Evolutionary conservation across 495 filamentous ascomycete species (phyloP).

Genomic region (Cercophora samala): DNA sequence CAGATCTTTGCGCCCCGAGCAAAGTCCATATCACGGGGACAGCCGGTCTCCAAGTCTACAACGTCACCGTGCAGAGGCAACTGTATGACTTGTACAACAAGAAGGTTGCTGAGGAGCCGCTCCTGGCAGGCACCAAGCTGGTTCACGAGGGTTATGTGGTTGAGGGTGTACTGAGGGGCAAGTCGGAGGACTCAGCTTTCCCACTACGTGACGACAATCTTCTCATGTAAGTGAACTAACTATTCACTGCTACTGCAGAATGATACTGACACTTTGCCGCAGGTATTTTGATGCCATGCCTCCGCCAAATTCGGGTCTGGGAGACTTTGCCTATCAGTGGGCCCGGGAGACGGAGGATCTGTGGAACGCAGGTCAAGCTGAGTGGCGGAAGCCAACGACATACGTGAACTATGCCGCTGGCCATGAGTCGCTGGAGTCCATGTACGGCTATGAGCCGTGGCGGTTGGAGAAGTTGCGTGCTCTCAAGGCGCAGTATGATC

Average conservation of each 20-base stretch:
- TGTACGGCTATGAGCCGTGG: conserved; percentile 52
- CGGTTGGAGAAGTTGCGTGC: conserved; percentile 40
- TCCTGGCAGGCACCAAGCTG: conserved; percentile 39
- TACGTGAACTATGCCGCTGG: conserved; percentile 53
- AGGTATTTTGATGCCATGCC: not conserved
- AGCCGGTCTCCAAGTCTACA: conserved; percentile 28
- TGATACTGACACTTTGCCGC: not conserved
- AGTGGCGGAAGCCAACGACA: not conserved
- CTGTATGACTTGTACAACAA: conserved; percentile 42
- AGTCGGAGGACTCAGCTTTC: conserved; percentile 41
- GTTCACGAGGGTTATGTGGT: conserved; percentile 53
- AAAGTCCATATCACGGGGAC: too few species aligned
- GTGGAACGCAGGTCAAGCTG: not conserved
- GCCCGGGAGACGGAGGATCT: not conserved
- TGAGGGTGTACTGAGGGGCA: conserved; percentile 41
- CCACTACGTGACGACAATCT: conserved; percentile 42
- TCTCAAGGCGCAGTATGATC: conserved; percentile 58
- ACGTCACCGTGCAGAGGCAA: conserved; percentile 38
- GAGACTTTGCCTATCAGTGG: not conserved
- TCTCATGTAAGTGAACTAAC: conserved; percentile 24
- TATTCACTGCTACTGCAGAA: not conserved
- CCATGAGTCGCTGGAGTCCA: conserved; percentile 36
- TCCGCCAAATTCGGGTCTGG: conserved; percentile 1
- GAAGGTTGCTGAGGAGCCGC: conserved; percentile 16
- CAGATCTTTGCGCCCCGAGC: too few species aligned